Base-by-base conservation (phyloP, 805 yeast genomes). In the Candida chauliodis region DNA sequence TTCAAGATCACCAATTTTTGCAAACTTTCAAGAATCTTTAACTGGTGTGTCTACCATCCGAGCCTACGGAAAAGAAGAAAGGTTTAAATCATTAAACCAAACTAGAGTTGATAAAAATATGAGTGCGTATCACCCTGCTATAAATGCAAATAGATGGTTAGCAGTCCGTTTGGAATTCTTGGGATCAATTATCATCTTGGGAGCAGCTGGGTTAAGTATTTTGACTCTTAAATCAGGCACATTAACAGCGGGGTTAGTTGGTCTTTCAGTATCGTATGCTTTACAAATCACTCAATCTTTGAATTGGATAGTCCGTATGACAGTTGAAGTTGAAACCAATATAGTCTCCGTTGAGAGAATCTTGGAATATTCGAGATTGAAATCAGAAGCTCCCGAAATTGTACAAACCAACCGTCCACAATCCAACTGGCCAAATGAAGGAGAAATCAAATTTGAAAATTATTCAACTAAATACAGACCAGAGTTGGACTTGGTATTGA, bases 291-390 rank as follows among this genome's bases (percentile, higher is more conserved):
- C 99, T 0, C 96, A 89, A 62, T 76, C 96, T 0, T 75, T 93
- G 62, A 91, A 89, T 61, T 91, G 97, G 97, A 88, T 93, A 62
- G 98, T 93, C 21, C 78, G 99, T 66, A 91, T 90, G 98, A 87
- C 97, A 0, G 99, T 93, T 30, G 99, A 93, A 52, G 96, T 93
- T 32, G 99, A 93, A 62, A 89, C 97, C 9, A 91, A 89, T 61
- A 90, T 93, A 66, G 99, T 93, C 26, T 85, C 95, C 14, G 96
- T 95, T 31, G 99, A 91, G 68, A 81, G 99, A 65, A 81, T 91
- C 38, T 72, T 86, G 61, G 99, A 91, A 59, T 91, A 90, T 59
- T 77, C 95, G 25, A 60, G 66, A n/a, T 68, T 93, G 44, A 66
- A 66, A 26, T 71, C 89, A n/a, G 99, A 93, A 66, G 98, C 97